A percentile compares a stretch with the other conserved stretches of the same genome.
phyloP scores from a whole-genome alignment of 2,329 filamentous ascomycete species.

The Helicocarpus griseus region DNA sequence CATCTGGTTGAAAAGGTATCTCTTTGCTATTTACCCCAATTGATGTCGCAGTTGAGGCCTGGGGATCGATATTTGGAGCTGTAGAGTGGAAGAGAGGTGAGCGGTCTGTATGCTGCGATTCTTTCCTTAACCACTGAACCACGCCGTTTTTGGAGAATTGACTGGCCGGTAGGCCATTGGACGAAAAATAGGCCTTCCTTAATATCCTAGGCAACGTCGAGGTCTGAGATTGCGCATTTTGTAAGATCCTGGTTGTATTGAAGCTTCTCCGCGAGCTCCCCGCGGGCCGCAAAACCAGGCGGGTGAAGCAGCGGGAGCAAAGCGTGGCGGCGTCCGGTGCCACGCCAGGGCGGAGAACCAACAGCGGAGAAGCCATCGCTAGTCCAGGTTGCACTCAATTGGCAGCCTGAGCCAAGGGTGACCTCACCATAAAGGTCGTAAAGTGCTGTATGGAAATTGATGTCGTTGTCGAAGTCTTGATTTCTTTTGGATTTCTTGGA shows the following conservation, averaged over 20 bases:
- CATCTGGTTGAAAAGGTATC: slow-evolving; percentile 5
- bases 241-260: slow-evolving; percentile 21
- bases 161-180: slow-evolving; percentile 20
- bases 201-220: slow-evolving; percentile 20
- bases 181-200: slow-evolving; percentile 32
- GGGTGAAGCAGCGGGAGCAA: slow-evolving; percentile 27
- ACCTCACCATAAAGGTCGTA: neutral
- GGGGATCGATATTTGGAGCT: slow-evolving; percentile 5
- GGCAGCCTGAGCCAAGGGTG: slow-evolving; percentile 5
- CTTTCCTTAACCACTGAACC: slow-evolving; percentile 12
- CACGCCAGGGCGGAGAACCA: slow-evolving; percentile 24
- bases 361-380: slow-evolving; percentile 28
- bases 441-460: neutral
- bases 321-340: slow-evolving; percentile 21
- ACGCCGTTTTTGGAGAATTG: slow-evolving; percentile 16
- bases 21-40: neutral
- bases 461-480: neutral
- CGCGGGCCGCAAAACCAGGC: slow-evolving; percentile 11
- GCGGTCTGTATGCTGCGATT: slow-evolving; percentile 19
- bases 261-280: slow-evolving; percentile 22
- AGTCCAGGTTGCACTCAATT: slow-evolving; percentile 4
- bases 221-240: slow-evolving; percentile 20
- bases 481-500: neutral
- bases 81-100: slow-evolving; percentile 13
- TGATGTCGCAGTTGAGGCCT: neutral